Base-by-base conservation (phyloP, 352 stramenopile genomes). In the Stramenopiles sp. region DNA sequence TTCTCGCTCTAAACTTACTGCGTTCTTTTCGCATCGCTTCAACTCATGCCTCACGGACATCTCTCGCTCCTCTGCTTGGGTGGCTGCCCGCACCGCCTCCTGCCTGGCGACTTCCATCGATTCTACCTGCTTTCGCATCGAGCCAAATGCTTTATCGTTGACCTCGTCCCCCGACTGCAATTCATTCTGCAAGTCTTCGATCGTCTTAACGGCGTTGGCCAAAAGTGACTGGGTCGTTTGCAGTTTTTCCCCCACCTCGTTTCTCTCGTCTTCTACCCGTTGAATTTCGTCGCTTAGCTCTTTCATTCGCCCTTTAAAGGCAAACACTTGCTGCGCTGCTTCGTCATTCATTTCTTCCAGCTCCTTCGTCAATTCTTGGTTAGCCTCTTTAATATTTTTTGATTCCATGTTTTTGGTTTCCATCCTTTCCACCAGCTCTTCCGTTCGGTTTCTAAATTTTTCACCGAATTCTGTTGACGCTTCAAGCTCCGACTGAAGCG, bases 291-390 rank as follows among this genome's bases (percentile, higher is more conserved):
- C 53, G 6, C 31, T 71, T 6, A 71, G 35, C 35, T 71, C 53
- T 71, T 71, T 71, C 6, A 33, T 71, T 6, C 53, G 53, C 33
- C 53, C 53, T 71, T 71, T 2, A 71, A 71, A 71, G 33, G 53
- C 53, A 71, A 71, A 71, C 35, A 71, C 53, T 71, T 71, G 53
- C 35, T 71, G 53, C 1, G 53, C 53, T 71, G 53, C 53, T 6
- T 71, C 53, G 12, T 71, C 53, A 6, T 31, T 71, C 53, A 71
- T 71, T 71, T 71, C 2, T 6, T 71, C 35, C 35, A 71, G 35
- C 35, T 71, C 53, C 35, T 71, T 71, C 1, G 33, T 71, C 6
- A 71, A 6, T 2, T 2, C 35, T 4, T 71, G 33, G 35, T 71
- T 71, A 35, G 53, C 35, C 33, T 6, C 35, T 31, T 31, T 71